These are phyloP conservation scores for Glycine latifolia DNA, from an alignment of 306 rosid species.

Conservation along the genomic window DNA sequence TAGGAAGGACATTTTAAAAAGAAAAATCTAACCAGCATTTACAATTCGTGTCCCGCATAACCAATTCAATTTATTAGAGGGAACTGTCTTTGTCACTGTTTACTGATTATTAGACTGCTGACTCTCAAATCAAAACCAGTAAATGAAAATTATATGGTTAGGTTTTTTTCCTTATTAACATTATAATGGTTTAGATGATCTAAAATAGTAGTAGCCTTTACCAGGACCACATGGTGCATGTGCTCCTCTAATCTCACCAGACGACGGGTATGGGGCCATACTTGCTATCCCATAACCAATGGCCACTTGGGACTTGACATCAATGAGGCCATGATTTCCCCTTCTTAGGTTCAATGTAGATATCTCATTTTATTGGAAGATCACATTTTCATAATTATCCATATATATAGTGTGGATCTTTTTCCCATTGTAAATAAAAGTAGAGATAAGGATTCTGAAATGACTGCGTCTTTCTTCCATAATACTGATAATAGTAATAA, in stretches of 20 bases:
- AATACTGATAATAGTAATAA: not conserved
- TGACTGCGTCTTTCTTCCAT: constrained; percentile 7
- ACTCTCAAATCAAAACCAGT: not conserved
- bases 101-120: not conserved
- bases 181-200: constrained; percentile 30
- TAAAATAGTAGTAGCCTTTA: constrained; percentile 7
- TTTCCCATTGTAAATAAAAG: not conserved
- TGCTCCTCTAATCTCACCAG: constrained; percentile 46
- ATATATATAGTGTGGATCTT: constrained; percentile 16
- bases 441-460: constrained; percentile 4
- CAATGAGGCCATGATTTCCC: constrained; percentile 33
- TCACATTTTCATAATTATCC: constrained; percentile 35
- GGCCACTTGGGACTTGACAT: constrained; percentile 40
- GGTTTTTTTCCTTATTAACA: not conserved
- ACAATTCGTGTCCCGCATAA: not conserved
- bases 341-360: constrained; percentile 43
- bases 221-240: constrained; percentile 55
- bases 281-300: constrained; percentile 30
- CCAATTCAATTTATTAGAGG: constrained; percentile 9
- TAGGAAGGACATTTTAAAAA: not conserved
- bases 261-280: constrained; percentile 46
- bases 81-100: constrained; percentile 2
- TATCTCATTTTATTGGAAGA: constrained; percentile 37
- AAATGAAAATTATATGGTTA: constrained; percentile 7
- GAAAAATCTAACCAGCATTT: not conserved